Percentiles rank a stretch among this genome's conserved stretches.
These are phyloP conservation scores for Nymphaea thermarum DNA, from an alignment of 164 flowering plant species.

Conservation along the genomic window DNA sequence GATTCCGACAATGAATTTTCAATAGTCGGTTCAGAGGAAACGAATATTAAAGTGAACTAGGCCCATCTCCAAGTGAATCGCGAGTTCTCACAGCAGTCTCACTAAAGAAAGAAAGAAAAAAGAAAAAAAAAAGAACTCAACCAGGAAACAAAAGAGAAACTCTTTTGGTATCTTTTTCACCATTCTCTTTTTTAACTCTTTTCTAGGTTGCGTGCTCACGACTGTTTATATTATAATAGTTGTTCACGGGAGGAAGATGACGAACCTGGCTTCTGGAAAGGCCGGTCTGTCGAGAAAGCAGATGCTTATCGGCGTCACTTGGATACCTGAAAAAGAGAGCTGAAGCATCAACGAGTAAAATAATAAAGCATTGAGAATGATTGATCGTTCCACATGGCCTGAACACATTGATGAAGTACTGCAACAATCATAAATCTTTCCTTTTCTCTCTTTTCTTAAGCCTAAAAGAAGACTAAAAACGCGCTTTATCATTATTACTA, in stretches of 20 bases:
- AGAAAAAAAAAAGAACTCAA: too few relatives aligned
- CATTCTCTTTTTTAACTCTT: too few relatives aligned
- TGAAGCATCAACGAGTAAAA: background rate
- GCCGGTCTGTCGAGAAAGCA: constrained; percentile 43
- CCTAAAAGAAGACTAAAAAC: background rate
- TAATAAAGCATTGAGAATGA: background rate
- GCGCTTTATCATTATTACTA: background rate
- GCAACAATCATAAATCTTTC: background rate
- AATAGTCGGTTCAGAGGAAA: too few relatives aligned
- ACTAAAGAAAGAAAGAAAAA: too few relatives aligned
- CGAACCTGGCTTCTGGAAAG: constrained; percentile 38
- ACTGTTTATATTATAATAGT: too few relatives aligned
- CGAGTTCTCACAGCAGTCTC: too few relatives aligned
- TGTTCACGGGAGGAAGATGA: background rate
- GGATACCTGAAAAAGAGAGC: constrained; percentile 26
- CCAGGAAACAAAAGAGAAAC: too few relatives aligned
- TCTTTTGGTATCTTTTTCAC: too few relatives aligned
- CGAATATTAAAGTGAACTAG: too few relatives aligned
- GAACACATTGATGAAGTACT: background rate
- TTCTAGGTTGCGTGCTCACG: too few relatives aligned
- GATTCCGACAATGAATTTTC: too few relatives aligned
- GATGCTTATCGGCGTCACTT: constrained; percentile 43
- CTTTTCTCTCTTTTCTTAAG: background rate
- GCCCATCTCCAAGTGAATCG: too few relatives aligned
- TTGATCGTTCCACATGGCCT: background rate